Evolutionary conservation across 257 asterid species (phyloP), one percentile per base, ranked within the genome.

Genomic region (Salvia hispanica): DNA sequence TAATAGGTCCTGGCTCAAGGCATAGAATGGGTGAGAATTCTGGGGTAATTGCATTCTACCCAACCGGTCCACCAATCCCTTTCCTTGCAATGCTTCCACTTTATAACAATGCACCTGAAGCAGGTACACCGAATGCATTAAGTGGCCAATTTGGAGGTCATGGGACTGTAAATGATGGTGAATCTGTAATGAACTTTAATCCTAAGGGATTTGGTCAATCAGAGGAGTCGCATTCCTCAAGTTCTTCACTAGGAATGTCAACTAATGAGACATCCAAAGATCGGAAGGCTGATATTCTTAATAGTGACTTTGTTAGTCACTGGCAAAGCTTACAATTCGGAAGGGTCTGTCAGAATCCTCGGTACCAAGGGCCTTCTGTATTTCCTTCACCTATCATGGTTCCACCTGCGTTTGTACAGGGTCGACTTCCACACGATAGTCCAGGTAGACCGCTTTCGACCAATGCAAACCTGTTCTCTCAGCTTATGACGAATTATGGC

Each of bases 41-140:
- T 46, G 96, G 89, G 65, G 50, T 91, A 60, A 54, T 93, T 76
- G 80, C 97, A 45, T 94, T 94, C 76, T 88, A 85, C 67, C 98
- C 95, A 36, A 86, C 99, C 18, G 99, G 99, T 10, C 99, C 99
- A 56, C 98, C 99, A 28, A 84, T 94, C 71, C 99, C 98, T 4
- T 94, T 91, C 72, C 59, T 91, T 44, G 86, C 97, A n/a, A 94
- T 94, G 99, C 93, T 94, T 59, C 96, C 99, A 33, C 64, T 88
- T 28, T 88, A 86, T 72, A 84, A 88, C 75, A 62, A 80, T 51
- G 84, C 96, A 53, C 88, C 89, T 8, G 92, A 85, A 67, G 61
- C 85, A 5, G 86, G 87, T 33, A 67, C 79, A 62, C 77, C 94
- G 53, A 92, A 85, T 77, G 70, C 83, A 76, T 82, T 90, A 15